phyloP scores from a whole-genome alignment of 2,329 filamentous ascomycete genomes.

The Ascocoryne sarcoides region DNA sequence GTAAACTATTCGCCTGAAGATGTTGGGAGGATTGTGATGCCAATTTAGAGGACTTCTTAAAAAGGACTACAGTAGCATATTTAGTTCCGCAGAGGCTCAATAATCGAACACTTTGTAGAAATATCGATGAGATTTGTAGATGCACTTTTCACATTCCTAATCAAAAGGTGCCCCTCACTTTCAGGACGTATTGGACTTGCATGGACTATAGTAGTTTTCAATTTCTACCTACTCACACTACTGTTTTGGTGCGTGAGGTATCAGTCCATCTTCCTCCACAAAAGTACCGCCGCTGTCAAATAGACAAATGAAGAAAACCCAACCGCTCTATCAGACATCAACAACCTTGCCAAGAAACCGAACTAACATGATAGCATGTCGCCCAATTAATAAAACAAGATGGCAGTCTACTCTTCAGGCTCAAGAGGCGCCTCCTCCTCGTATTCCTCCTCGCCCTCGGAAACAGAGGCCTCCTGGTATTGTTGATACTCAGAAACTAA shows the following conservation, averaged over 20 bases:
- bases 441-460: slow-evolving; percentile 89
- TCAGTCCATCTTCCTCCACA: slow-evolving; percentile 10
- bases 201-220: slow-evolving; percentile 18
- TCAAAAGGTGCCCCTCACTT: too few species aligned
- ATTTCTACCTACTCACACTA: slow-evolving; percentile 24
- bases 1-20: too few species aligned
- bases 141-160: too few species aligned
- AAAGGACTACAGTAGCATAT: too few species aligned
- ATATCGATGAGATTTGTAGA: too few species aligned
- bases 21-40: too few species aligned
- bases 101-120: too few species aligned
- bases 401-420: slow-evolving; percentile 46
- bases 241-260: slow-evolving; percentile 16
- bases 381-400: slow-evolving; percentile 14
- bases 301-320: slow-evolving; percentile 20
- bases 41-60: too few species aligned
- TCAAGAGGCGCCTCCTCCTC: slow-evolving; percentile 73
- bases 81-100: too few species aligned
- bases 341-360: slow-evolving; percentile 19
- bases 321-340: slow-evolving; percentile 15
- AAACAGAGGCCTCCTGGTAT: slow-evolving; percentile 98
- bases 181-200: slow-evolving; percentile 9
- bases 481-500: slow-evolving; percentile 99
- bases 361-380: slow-evolving; percentile 18
- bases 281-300: slow-evolving; percentile 22